A percentile compares a stretch with the other conserved stretches of the same genome.
phyloP scores from a whole-genome alignment of 148 eudicot species.

The Chenopodium suecicum region DNA sequence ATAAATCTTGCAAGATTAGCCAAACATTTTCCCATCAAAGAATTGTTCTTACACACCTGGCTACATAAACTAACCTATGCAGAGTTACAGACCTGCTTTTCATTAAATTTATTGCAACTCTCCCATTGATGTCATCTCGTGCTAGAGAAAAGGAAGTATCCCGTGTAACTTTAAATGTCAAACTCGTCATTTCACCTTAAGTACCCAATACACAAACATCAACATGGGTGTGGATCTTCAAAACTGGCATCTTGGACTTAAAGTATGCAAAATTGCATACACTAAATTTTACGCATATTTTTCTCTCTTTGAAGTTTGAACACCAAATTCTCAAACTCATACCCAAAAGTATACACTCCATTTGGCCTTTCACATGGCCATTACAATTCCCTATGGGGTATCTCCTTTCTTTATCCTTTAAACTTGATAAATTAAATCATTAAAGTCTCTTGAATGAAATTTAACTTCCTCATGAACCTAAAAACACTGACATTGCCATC shows the following conservation, averaged over 20 bases:
- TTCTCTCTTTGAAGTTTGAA: not conserved
- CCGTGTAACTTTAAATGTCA: not conserved
- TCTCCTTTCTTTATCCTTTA: not conserved
- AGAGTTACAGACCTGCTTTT: not conserved
- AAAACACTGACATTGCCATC: not conserved
- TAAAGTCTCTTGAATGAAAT: not conserved
- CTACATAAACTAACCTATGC: not conserved
- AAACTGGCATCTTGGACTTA: not conserved
- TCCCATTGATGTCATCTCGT: not conserved
- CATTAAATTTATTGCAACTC: not conserved
- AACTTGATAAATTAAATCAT: not conserved
- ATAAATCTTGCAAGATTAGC: not conserved
- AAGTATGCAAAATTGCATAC: not conserved
- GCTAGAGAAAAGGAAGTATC: not conserved
- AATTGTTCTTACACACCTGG: not conserved
- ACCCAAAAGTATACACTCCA: no score
- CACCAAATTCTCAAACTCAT: not conserved
- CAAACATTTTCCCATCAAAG: not conserved
- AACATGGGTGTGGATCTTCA: not conserved
- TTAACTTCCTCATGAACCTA: not conserved
- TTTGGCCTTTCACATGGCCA: no score
- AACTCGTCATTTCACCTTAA: not conserved
- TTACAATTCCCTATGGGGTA: not conserved
- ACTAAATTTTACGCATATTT: no score
- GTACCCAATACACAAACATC: not conserved